These are phyloP conservation scores for Tuber umbilicatum DNA, from an alignment of 495 filamentous ascomycete genomes.

Conservation along the genomic window DNA sequence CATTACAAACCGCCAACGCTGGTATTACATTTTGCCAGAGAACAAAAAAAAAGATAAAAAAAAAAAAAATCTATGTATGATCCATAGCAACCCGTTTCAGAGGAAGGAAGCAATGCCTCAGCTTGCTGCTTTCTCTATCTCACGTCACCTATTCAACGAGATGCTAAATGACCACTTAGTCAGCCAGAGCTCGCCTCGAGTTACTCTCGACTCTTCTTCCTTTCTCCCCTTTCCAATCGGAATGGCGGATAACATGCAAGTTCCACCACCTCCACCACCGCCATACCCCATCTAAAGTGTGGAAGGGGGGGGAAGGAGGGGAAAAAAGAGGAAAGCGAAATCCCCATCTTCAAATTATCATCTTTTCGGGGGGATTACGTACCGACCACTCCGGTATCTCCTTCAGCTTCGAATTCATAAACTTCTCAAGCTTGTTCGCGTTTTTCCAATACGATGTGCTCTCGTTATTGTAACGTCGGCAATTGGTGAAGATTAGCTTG, in stretches of 20 bases:
- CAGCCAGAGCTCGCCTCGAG: constrained; percentile 13
- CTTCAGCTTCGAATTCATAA: constrained; percentile 89
- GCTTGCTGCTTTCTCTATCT: not conserved
- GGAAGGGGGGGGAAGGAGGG: not conserved
- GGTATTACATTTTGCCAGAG: not conserved
- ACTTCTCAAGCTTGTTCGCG: constrained; percentile 92
- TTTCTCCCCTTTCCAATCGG: constrained; percentile 14
- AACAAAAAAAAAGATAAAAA: not conserved
- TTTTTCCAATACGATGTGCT: constrained; percentile 91
- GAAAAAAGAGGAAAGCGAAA: not conserved
- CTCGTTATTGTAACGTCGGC: constrained; percentile 92
- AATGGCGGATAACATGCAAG: constrained; percentile 10
- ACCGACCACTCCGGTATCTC: constrained; percentile 94
- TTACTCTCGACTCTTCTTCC: not conserved
- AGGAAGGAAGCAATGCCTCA: constrained; percentile 4
- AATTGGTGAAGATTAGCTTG: constrained; percentile 88
- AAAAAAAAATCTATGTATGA: not conserved
- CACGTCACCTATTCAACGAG: constrained; percentile 27
- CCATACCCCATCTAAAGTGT: not conserved
- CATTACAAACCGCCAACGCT: not conserved
- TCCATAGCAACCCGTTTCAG: constrained; percentile 3
- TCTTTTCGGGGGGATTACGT: constrained; percentile 41
- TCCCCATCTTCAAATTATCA: not conserved
- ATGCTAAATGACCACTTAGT: constrained; percentile 26
- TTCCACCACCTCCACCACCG: not conserved